These are phyloP conservation scores for Mycena floridula DNA, from an alignment of 768 basidiomycete genomes.

Conservation along the genomic window DNA sequence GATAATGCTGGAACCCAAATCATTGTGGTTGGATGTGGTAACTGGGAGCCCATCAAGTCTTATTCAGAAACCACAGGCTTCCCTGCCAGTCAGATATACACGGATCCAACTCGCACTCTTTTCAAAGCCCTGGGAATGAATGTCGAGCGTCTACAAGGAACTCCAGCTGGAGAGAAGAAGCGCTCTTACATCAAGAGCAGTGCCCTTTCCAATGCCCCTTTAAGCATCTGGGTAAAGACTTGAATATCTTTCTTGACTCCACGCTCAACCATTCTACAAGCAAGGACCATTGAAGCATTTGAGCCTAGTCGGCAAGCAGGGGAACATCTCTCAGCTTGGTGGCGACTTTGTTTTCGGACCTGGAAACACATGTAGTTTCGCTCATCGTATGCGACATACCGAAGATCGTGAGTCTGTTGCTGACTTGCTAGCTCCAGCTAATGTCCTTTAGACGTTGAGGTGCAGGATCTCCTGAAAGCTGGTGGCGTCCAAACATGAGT, in stretches of 20 bases:
- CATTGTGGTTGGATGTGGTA: conserved; percentile 56
- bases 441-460: neutral
- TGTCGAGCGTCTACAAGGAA: conserved; percentile 35
- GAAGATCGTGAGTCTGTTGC: conserved; percentile 40
- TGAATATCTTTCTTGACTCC: neutral
- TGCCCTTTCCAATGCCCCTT: conserved; percentile 21
- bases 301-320: conserved; percentile 50
- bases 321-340: conserved; percentile 29
- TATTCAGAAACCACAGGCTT: conserved; percentile 47
- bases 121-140: conserved; percentile 61
- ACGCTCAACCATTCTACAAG: conserved; percentile 13
- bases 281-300: conserved; percentile 37
- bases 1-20: conserved; percentile 33
- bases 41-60: conserved; percentile 40
- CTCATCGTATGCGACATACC: conserved; percentile 54
- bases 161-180: conserved; percentile 38
- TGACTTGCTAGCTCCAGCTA: no score
- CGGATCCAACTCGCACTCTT: conserved; percentile 55
- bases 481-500: no score
- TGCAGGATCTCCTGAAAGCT: neutral
- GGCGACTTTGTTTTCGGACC: conserved; percentile 48
- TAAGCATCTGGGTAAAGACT: conserved; percentile 41
- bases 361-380: conserved; percentile 45
- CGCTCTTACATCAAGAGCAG: conserved; percentile 39
- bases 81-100: conserved; percentile 42